Evolutionary conservation across 1,284 basidiomycete species (phyloP).

Genomic region (Boletus sp.): DNA sequence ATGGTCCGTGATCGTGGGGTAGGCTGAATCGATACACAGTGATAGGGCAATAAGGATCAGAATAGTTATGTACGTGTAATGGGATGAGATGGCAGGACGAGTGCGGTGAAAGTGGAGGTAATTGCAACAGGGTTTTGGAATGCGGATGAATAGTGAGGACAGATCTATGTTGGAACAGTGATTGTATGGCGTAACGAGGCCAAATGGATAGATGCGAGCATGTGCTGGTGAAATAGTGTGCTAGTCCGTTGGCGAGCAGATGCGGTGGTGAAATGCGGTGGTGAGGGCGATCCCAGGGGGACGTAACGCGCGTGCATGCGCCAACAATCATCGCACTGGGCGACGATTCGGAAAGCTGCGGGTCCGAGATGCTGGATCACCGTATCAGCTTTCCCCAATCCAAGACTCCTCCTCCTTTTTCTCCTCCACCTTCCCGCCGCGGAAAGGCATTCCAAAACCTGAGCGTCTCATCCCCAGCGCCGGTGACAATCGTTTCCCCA

Average conservation of each 20-base stretch:
- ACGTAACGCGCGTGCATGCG: conserved; percentile 9
- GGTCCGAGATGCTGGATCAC: conserved; percentile 8
- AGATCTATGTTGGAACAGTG: conserved; percentile 26
- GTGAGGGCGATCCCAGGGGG: neutral
- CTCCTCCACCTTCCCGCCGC: conserved; percentile 49
- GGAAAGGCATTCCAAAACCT: conserved; percentile 95
- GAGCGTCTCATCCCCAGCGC: conserved; percentile 96
- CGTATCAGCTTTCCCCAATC: conserved; percentile 31
- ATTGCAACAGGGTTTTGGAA: conserved; percentile 19
- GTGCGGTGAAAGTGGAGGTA: conserved; percentile 3
- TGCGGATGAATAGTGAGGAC: conserved; percentile 21
- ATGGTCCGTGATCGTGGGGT: conserved; percentile 11
- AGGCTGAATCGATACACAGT: conserved; percentile 26
- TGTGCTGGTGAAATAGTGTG: conserved; percentile 23
- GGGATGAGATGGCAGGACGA: neutral
- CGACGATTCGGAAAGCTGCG: neutral
- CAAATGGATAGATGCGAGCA: conserved; percentile 28
- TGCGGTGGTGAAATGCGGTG: conserved; percentile 1
- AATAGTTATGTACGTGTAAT: conserved; percentile 28
- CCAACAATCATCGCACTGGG: neutral
- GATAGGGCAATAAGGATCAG: conserved; percentile 26
- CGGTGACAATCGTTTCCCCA: conserved; percentile 96
- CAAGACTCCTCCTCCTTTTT: conserved; percentile 40
- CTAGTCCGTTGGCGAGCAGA: conserved; percentile 9
- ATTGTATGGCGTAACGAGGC: conserved; percentile 13